Evolutionary conservation across 768 basidiomycete species (phyloP), one percentile per base, ranked within the genome.

Genomic region (Lentinula boryana): DNA sequence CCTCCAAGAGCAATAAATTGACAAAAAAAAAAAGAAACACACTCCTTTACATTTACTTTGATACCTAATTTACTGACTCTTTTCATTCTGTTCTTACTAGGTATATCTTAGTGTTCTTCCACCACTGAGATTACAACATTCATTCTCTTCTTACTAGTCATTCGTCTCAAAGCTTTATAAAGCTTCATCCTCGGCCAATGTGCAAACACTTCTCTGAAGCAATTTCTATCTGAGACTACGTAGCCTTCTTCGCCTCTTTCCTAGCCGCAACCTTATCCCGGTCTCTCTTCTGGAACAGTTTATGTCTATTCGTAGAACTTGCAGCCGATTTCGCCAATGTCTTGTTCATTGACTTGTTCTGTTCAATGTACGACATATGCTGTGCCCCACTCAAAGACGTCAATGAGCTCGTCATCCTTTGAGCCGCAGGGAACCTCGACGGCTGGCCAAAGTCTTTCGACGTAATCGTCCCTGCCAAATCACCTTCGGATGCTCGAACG

Each of bases 351-450:
- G 88, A 89, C 72, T 92, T 93, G 76, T 95, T 94, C 72, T 93
- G 89, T 74, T 95, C 93, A 51, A 93, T 81, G 67, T 95, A 95
- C 51, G 90, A 91, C 93, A 95, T 94, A 67, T 92, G 91, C 66
- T 92, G 90, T 4, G 85, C 92, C 35, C 94, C 94, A 70, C 90
- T 92, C 65, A 96, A 79, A 38, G 92, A 89, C 2, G 86, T 84
- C 44, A 95, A 78, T 43, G 88, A 90, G 0, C 93, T 93, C 2
- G 88, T 86, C 51, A 90, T 92, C 63, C 92, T 82, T 66, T 91
- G 89, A 7, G 85, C 85, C 10, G 75, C 68, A 2, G 88, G 87
- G 74, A 86, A 84, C 69, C 80, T 85, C 53, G 79, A 73, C n/a
- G 83, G 81, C n/a, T 40, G 35, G 12, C 91, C 91, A 72, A 93